Evolutionary conservation across 2,329 filamentous ascomycete species (phyloP), one percentile per base, ranked within the genome.

Genomic region (Fusarium acutatum): DNA sequence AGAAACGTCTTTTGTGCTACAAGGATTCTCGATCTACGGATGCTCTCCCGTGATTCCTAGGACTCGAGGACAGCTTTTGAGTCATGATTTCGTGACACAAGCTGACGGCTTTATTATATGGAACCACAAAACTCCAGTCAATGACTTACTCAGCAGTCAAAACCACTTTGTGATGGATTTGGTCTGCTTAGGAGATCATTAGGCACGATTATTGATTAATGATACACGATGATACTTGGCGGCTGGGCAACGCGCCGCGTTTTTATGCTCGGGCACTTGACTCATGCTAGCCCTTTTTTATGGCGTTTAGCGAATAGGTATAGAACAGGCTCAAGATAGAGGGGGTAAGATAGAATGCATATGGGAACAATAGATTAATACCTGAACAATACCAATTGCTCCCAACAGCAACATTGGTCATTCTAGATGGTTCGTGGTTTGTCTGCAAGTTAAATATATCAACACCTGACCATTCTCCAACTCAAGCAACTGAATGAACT

Each of bases 241-340:
- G 56, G 41, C 52, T 59, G 44, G 40, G 66, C 41, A 65, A 70
- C 24, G 32, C 20, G 30, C 28, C 46, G 46, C 57, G 46, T 43
- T 70, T 32, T 47, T 53, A 54, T 43, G 37, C 30, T 44, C 24
- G 49, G 52, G 35, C 52, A 67, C 43, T 67, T 67, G 61, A 67
- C 61, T 71, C 67, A 61, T 60, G 61, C 67, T 69, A 60, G 60
- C 43, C 28, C 47, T 41, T 52, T 66, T 58, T 69, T 49, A n/a
- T 22, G 60, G 67, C 67, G 67, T 70, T 69, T 20, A 37, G 46
- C 44, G 43, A 46, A 50, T 30, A 32, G 34, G 18, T 26, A 69
- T 69, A 69, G 50, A 69, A 50, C 18, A 43, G 38, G 38, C 46
- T 64, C 35, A 56, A 50, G 28, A 30, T 34, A 44, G 32, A 67